Base-by-base conservation (phyloP, 768 basidiomycete species). In the Boletus barrowsii region DNA sequence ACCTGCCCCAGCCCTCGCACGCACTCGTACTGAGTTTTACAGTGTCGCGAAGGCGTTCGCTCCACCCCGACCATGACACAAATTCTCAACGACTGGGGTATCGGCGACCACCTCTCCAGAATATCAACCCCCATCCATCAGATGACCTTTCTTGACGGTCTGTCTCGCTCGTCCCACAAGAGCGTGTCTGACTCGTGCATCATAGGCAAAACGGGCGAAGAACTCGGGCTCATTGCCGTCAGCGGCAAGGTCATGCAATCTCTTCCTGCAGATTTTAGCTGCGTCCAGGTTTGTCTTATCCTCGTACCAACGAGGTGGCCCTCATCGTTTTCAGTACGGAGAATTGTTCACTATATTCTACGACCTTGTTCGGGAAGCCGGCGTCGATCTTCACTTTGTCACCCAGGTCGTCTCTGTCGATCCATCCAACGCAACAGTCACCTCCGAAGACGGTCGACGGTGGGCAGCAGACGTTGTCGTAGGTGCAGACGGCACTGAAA, bases 401-500 rank as follows among this genome's bases (percentile, higher is more conserved):
- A 54, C 71, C 4, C 60, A 62, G 42, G 76, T 79, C 46, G 66
- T 75, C 13, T 60, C 63, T 0, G 53, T 72, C 4, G 67, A 75
- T 42, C 64, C 62, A 5, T 73, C 76, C 55, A 43, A 67, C 8
- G 66, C 66, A 6, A 43, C 39, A 0, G 58, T 68, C 4, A 67
- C 70, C 9, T 72, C 76, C 2, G 68, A 72, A 18, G 72, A 66
- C 39, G 83, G 81, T 11, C 73, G 76, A 47, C 68, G 60, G 5
- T 48, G 82, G 10, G 53, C 60, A 14, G 79, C 77, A 0, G 83
- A 86, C 59, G 63, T 85, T 24, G 66, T 86, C 39, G 72, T 86
- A 5, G 84, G 81, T 11, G 85, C 85, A 4, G 85, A 86, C 64
- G 84, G 85, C 10, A 73, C 73, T n/a, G 62, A 70, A 32, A 83